Evolutionary conservation across 2,329 filamentous ascomycete genomes (phyloP).

Genomic region (Claviceps capensis): DNA sequence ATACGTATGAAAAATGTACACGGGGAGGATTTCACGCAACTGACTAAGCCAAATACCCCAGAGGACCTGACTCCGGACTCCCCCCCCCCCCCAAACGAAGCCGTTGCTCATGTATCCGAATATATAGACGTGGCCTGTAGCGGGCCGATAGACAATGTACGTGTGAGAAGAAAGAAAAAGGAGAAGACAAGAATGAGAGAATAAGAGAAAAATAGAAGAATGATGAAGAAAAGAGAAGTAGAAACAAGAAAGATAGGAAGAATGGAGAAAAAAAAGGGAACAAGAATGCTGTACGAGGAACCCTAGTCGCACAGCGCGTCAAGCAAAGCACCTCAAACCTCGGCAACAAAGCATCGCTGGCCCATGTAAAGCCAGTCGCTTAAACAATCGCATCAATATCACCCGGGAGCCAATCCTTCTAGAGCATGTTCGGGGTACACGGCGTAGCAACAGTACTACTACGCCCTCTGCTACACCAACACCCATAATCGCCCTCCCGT

Average conservation of each 20-base stretch:
- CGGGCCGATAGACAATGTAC: too few species aligned
- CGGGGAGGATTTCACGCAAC: too few species aligned
- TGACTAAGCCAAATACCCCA: too few species aligned
- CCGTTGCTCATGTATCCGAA: too few species aligned
- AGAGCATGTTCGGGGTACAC: constrained; percentile 21
- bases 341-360: background rate
- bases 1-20: too few species aligned
- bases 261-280: background rate
- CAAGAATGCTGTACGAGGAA: too few species aligned
- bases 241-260: background rate
- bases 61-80: too few species aligned
- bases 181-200: background rate
- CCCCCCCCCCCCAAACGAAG: too few species aligned
- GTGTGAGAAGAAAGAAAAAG: background rate
- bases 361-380: background rate
- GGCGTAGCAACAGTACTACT: constrained; percentile 14
- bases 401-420: constrained; percentile 1
- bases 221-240: background rate
- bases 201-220: background rate
- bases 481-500: constrained; percentile 57
- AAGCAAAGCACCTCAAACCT: background rate
- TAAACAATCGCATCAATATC: background rate
- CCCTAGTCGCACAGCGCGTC: background rate
- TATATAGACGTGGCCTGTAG: too few species aligned
- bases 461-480: constrained; percentile 38